phyloP scores from a whole-genome alignment of 2,329 filamentous ascomycete genomes.

The Berkeleyomyces basicola region DNA sequence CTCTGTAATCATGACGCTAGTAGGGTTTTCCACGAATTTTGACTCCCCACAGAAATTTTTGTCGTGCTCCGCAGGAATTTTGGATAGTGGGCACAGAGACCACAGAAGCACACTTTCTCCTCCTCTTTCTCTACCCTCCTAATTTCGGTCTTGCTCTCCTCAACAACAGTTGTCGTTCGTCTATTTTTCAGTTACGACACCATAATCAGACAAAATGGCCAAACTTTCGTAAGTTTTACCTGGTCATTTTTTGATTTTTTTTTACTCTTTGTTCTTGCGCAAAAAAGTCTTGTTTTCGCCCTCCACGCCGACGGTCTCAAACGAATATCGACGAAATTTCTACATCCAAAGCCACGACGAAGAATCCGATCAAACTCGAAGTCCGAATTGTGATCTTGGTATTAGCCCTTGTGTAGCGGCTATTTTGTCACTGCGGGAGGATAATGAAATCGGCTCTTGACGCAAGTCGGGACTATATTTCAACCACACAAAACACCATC shows the following conservation, averaged over 20 bases:
- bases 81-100: conserved; percentile 6
- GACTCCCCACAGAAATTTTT: conserved; percentile 8
- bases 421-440: background rate
- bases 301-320: background rate
- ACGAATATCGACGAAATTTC: background rate
- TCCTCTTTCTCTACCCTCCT: background rate
- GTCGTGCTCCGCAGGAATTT: conserved; percentile 4
- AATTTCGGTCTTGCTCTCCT: conserved; percentile 6
- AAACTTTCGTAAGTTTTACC: conserved; percentile 41
- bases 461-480: too few relatives aligned
- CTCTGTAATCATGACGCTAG: conserved; percentile 1
- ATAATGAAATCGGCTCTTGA: too few relatives aligned
- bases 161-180: conserved; percentile 13
- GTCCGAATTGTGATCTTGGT: background rate
- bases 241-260: conserved; percentile 6
- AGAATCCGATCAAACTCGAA: background rate
- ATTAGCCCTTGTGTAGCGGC: too few relatives aligned
- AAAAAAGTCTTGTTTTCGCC: conserved; percentile 2
- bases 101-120: conserved; percentile 8
- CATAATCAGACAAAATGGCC: conserved; percentile 40
- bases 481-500: too few relatives aligned
- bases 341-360: background rate
- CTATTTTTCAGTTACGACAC: conserved; percentile 14
- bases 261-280: background rate
- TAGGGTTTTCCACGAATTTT: conserved; percentile 12